phyloP scores from a whole-genome alignment of 176 grass and related monocot genomes.

The Ananas comosus region DNA sequence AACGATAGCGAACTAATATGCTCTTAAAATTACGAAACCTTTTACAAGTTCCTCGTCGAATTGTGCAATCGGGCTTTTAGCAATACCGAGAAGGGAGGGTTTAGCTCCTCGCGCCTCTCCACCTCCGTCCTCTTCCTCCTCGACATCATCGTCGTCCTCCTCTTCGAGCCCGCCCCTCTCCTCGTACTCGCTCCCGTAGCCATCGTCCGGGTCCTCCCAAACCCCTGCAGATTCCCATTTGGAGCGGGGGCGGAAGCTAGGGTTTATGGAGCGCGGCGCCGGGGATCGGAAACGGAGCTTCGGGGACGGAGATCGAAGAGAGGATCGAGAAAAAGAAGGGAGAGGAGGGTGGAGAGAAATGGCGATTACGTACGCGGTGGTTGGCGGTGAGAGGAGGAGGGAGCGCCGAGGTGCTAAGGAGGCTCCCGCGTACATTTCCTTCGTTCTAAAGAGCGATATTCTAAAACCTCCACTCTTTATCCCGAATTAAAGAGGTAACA shows the following conservation, averaged over 20 bases:
- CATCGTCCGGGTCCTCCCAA: constrained; percentile 69
- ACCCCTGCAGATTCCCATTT: constrained; percentile 25
- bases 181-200: constrained; percentile 37
- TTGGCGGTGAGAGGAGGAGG: background rate
- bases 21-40: constrained; percentile 22
- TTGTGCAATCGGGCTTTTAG: background rate
- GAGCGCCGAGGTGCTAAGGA: constrained; percentile 1
- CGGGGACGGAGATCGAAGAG: background rate
- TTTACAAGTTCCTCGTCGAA: constrained; percentile 27
- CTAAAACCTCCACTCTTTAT: constrained; percentile 2
- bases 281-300: constrained; percentile 9
- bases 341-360: background rate
- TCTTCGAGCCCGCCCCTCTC: background rate
- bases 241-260: background rate
- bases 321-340: background rate
- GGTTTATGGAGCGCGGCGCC: background rate
- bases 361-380: background rate
- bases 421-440: constrained; percentile 5
- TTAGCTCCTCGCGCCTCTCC: background rate
- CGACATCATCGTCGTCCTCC: constrained; percentile 20
- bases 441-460: background rate
- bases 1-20: too few relatives aligned
- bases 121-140: background rate
- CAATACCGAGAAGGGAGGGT: background rate
- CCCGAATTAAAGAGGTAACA: background rate